Evolutionary conservation across 352 stramenopile genomes (phyloP).

Genomic region (Phytophthora syringae): DNA sequence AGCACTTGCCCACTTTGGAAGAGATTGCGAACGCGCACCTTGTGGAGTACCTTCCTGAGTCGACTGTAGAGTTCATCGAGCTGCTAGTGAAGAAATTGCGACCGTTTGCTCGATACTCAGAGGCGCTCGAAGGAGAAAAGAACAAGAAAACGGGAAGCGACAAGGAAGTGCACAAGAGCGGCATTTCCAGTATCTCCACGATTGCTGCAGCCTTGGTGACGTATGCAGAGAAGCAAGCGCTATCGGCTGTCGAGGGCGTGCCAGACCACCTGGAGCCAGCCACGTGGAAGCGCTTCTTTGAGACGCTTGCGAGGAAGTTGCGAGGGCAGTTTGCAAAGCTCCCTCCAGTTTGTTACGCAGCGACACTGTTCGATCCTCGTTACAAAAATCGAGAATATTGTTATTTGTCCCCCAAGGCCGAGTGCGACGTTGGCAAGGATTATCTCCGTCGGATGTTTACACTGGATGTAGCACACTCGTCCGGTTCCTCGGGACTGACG

Average conservation of each 20-base stretch:
- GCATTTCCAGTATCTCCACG: slow-evolving; percentile 80
- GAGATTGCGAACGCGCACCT: slow-evolving; percentile 61
- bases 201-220: slow-evolving; percentile 72
- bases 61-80: slow-evolving; percentile 57
- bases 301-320: slow-evolving; percentile 55
- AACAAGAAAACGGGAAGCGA: slow-evolving; percentile 77
- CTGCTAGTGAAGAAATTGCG: slow-evolving; percentile 79
- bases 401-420: slow-evolving; percentile 63
- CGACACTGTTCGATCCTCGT: slow-evolving; percentile 77
- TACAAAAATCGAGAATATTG: slow-evolving; percentile 88
- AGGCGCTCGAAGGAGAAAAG: slow-evolving; percentile 78
- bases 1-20: slow-evolving; percentile 53
- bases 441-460: slow-evolving; percentile 68
- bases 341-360: slow-evolving; percentile 66
- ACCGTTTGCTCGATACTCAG: slow-evolving; percentile 72
- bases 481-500: slow-evolving; percentile 15
- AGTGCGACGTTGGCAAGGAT: slow-evolving; percentile 59
- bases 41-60: slow-evolving; percentile 48
- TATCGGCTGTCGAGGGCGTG: slow-evolving; percentile 28
- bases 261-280: slow-evolving; percentile 46
- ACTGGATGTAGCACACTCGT: slow-evolving; percentile 27
- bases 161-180: slow-evolving; percentile 76
- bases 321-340: slow-evolving; percentile 60
- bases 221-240: slow-evolving; percentile 72
- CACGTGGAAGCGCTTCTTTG: slow-evolving; percentile 73